These are phyloP conservation scores for Heliocybe sulcata DNA, from an alignment of 1,284 basidiomycete species.

Conservation along the genomic window DNA sequence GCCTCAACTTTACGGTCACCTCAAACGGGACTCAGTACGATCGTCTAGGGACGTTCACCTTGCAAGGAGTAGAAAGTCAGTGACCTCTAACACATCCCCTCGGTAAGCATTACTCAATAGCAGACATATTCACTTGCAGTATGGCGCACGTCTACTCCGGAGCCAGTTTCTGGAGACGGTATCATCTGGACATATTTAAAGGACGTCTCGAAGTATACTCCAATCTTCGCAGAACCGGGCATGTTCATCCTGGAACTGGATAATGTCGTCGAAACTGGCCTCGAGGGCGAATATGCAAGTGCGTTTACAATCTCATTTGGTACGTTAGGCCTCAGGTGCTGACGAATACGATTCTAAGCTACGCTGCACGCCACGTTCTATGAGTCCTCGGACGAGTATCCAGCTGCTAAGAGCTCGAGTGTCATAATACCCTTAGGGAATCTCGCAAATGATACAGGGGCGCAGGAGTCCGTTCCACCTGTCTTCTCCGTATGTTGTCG, in stretches of 20 bases:
- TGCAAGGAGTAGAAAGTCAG: conserved; percentile 70
- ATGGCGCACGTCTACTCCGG: conserved; percentile 78
- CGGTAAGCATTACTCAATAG: too few species aligned
- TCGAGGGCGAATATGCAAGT: conserved; percentile 69
- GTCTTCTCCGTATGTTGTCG: conserved; percentile 48
- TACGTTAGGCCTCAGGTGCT: too few species aligned
- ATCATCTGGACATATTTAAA: conserved; percentile 78
- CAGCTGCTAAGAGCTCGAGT: conserved; percentile 52
- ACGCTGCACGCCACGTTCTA: conserved; percentile 66
- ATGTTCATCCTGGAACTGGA: conserved; percentile 68
- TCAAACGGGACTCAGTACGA: conserved; percentile 76
- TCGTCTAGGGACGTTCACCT: conserved; percentile 64
- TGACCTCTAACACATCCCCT: conserved; percentile 16
- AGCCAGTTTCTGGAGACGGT: conserved; percentile 53
- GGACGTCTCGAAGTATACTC: conserved; percentile 66
- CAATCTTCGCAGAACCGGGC: conserved; percentile 54
- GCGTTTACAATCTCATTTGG: not conserved
- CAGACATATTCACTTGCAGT: too few species aligned
- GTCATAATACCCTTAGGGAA: conserved; percentile 58
- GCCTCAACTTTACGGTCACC: conserved; percentile 70
- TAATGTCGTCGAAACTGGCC: conserved; percentile 49
- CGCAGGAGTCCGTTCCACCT: conserved; percentile 67
- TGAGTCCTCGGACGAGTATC: conserved; percentile 41
- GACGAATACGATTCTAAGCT: conserved; percentile 30
- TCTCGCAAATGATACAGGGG: conserved; percentile 46